Evolutionary conservation across 2,329 filamentous ascomycete genomes (phyloP), one percentile per base, ranked within the genome.

Genomic region (Cucurbitaria berberidis): DNA sequence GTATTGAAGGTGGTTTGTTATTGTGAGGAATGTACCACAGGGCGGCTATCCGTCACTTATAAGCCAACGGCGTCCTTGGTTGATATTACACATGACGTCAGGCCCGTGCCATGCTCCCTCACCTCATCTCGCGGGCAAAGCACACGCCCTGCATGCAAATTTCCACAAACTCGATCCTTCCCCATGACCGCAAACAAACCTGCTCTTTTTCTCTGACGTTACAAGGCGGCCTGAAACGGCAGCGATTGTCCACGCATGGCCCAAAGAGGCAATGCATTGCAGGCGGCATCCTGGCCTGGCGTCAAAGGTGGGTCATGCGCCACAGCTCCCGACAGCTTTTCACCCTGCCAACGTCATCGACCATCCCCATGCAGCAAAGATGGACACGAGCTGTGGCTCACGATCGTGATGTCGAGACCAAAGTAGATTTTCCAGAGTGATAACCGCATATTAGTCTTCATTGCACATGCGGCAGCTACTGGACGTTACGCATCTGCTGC

Each of bases 291-390:
- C 60, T 36, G 48, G 36, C n/a, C 10, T 16, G 2, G 21, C 27
- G 7, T 34, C 49, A 32, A 16, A 15, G 29, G 51, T 41, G 50
- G 42, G 41, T 48, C 54, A 36, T 18, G 48, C 59, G 62, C 62
- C 62, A 63, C 62, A 64, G 41, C 48, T 54, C 18, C 40, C 40
- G 40, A 24, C 24, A 41, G 44, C 45, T 53, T 55, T 53, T 53
- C 51, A 35, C 32, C 7, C 15, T 13, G 18, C 16, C 49, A 46
- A 48, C 54, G 57, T 54, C 59, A 61, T 57, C 44, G 49, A 18
- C 16, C 3, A n/a, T 35, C 45, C 45, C 7, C 21, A 49, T 34
- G 40, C 41, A 32, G 54, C 24, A 53, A 40, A n/a, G 48, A 57
- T 55, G 44, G 26, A 2, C 22, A 26, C 4, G 13, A 9, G 15